These are phyloP conservation scores for Asterochloris erici DNA, from an alignment of 139 green algal genomes.

Conservation along the genomic window DNA sequence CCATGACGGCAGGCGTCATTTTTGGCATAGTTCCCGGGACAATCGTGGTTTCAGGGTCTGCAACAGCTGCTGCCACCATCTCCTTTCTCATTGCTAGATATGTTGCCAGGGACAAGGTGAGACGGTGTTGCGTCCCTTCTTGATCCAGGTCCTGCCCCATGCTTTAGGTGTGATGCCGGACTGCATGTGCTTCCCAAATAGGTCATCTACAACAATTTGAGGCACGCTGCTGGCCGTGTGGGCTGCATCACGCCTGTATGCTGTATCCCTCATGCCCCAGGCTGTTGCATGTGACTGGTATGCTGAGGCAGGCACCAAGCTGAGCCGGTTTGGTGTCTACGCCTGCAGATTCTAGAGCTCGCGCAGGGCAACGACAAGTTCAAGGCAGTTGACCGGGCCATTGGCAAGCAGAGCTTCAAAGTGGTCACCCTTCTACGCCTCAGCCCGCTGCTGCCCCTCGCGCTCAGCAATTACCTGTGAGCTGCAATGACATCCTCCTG, in stretches of 20 bases:
- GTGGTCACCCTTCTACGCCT: slow-evolving; percentile 91
- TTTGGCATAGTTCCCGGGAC: slow-evolving; percentile 80
- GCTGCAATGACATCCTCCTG: slow-evolving; percentile 71
- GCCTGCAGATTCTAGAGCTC: slow-evolving; percentile 20
- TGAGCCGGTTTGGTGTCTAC: no score
- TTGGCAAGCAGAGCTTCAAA: slow-evolving; percentile 85
- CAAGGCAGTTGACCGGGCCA: slow-evolving; percentile 86
- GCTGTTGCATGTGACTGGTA: no score
- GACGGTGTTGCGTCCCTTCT: not conserved
- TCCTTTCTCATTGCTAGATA: slow-evolving; percentile 95
- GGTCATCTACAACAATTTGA: not conserved
- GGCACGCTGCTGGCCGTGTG: no score
- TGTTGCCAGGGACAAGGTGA: slow-evolving; percentile 74
- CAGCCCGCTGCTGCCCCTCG: slow-evolving; percentile 86
- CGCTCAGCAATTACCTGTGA: slow-evolving; percentile 86
- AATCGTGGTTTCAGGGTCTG: slow-evolving; percentile 66
- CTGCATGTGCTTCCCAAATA: not conserved
- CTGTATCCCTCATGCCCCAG: no score
- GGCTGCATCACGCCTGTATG: no score
- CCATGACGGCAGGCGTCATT: slow-evolving; percentile 74
- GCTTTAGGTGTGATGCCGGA: not conserved
- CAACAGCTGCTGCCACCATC: slow-evolving; percentile 72
- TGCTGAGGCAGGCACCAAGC: no score
- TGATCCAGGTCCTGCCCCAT: no score
- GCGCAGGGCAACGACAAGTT: slow-evolving; percentile 62